Evolutionary conservation across 2,329 filamentous ascomycete species (phyloP).

Genomic region (Phialemonium atrogriseum): DNA sequence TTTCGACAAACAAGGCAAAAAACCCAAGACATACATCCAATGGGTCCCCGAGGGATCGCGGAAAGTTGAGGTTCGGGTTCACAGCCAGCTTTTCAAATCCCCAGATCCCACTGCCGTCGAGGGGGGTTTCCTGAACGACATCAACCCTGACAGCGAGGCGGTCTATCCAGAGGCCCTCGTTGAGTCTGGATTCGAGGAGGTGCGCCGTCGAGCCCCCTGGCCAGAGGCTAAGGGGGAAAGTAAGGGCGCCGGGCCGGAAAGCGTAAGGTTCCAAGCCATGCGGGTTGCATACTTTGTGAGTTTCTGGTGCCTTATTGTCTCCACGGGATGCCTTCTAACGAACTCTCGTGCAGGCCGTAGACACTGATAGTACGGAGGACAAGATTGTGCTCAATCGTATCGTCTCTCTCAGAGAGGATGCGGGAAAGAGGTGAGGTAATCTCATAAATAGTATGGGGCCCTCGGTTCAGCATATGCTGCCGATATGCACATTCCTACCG

Average conservation of each 20-base stretch:
- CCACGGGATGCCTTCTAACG: slow-evolving; percentile 5
- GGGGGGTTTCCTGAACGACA: slow-evolving; percentile 73
- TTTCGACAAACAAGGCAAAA: slow-evolving; percentile 62
- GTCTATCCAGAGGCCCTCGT: slow-evolving; percentile 72
- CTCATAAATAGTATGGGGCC: too few species aligned
- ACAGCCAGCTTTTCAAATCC: slow-evolving; percentile 79
- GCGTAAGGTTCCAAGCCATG: slow-evolving; percentile 84
- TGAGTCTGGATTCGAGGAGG: slow-evolving; percentile 74
- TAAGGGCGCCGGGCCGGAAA: slow-evolving; percentile 57
- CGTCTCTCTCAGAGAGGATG: slow-evolving; percentile 82
- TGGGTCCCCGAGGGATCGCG: slow-evolving; percentile 71
- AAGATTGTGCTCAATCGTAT: slow-evolving; percentile 84
- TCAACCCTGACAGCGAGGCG: slow-evolving; percentile 76
- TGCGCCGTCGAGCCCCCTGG: slow-evolving; percentile 68
- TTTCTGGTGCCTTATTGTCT: slow-evolving; percentile 8
- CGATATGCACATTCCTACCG: too few species aligned
- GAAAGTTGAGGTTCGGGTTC: slow-evolving; percentile 67
- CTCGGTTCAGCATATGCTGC: too few species aligned
- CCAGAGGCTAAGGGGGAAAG: slow-evolving; percentile 69
- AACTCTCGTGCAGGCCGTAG: slow-evolving; percentile 47
- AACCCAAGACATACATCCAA: slow-evolving; percentile 78
- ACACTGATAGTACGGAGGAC: slow-evolving; percentile 70
- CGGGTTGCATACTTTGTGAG: slow-evolving; percentile 75
- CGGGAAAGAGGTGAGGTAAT: slow-evolving; percentile 61
- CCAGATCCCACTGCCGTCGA: slow-evolving; percentile 70